Percentiles rank a stretch among this genome's conserved stretches.
Conservation (phyloP, 306 rosid species). For the Citrullus colocynthis region DNA sequence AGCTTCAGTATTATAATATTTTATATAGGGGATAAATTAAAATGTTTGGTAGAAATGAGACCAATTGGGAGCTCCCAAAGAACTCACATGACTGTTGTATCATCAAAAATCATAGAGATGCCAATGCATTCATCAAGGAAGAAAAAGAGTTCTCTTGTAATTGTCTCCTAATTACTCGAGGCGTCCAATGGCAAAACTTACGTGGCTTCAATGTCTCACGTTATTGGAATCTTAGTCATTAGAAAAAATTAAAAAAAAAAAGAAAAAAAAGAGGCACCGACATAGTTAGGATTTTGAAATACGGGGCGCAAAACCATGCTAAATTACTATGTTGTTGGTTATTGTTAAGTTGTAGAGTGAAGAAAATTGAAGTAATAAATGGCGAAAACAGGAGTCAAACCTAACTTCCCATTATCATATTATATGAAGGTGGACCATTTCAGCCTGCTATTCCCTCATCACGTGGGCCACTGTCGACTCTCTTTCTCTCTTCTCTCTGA, state of each 20-base stretch:
- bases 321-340: neutral
- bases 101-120: neutral
- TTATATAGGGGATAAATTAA: neutral
- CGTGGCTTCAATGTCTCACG: neutral
- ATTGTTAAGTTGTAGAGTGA: neutral
- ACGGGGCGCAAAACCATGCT: neutral
- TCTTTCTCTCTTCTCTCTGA: conserved; percentile 16
- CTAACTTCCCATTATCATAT: neutral
- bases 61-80: conserved; percentile 8
- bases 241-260: neutral
- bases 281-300: neutral
- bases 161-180: neutral
- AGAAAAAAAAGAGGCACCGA: neutral
- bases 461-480: conserved; percentile 2
- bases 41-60: conserved; percentile 5
- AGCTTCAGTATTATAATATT: neutral
- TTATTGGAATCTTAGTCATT: neutral
- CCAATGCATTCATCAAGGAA: neutral
- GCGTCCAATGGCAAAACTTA: neutral
- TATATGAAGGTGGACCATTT: neutral
- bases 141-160: neutral
- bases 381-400: neutral
- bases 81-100: neutral
- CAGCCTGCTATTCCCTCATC: neutral
- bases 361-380: neutral